Base-by-base conservation (phyloP, 2,329 filamentous ascomycete genomes). In the Fusarium transvaalense region DNA sequence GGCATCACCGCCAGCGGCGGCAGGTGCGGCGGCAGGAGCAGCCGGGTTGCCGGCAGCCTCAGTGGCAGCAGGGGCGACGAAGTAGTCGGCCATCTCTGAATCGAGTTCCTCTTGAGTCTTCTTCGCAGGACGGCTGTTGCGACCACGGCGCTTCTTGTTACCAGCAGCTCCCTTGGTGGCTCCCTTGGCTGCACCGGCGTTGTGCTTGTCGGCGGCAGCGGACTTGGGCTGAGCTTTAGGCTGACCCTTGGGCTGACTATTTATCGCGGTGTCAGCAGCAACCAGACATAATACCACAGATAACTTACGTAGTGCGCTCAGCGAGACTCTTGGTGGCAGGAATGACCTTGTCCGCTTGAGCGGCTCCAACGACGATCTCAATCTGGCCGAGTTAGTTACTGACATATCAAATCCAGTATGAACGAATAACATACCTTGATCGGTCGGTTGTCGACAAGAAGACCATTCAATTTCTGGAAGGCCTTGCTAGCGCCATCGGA, bases 81-180 rank as follows among this genome's bases (percentile, higher is more conserved):
- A 98, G 83, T 99, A 99, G 80, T 98, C 96, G 21, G 89, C 90
- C 96, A 99, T 99, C 80, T 99, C 96, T 6, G 93, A 94, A 79
- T 99, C 96, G 27, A 99, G 89, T 83, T 99, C 94, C 78, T 97
- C 95, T 2, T 91, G 89, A 0, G 94, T 97, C 92, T 98, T 98
- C 83, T 97, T 85, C 76, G 89, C 82, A 71, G 91, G 85, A 74
- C 91, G 88, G 69, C 86, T 83, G 75, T 83, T 91, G 72, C 89
- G 71, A 43, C 45, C 72, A 56, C 68, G 89, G 41, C 85, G 83
- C 78, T 85, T 86, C 80, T 86, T 86, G 73, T 25, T 25, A 25
- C 82, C 80, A 68, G 81, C 83, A 66, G 82, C 47, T 39, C 56
- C 83, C 56, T 82, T 83, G 47, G 81, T 80, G 55, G 76, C 79